phyloP scores from a whole-genome alignment of 495 filamentous ascomycete genomes.

The Penicillium macrosclerotiorum region DNA sequence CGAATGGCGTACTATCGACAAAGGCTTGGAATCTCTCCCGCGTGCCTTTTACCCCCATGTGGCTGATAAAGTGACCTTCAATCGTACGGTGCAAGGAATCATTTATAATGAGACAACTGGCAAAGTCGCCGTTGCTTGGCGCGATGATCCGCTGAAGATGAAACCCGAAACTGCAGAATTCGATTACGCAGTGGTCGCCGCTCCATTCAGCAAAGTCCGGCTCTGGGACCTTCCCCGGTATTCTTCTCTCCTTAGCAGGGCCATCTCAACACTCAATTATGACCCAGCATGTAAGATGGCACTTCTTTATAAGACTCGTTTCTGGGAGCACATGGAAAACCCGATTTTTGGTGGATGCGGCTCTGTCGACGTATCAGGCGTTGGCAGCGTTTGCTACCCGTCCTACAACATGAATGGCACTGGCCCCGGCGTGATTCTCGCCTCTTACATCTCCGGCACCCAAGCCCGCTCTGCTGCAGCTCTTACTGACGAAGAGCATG shows the following conservation, averaged over 20 bases:
- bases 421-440: slow-evolving; percentile 61
- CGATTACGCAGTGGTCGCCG: slow-evolving; percentile 64
- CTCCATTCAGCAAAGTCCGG: slow-evolving; percentile 58
- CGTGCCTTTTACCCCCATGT: slow-evolving; percentile 61
- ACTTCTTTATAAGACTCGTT: slow-evolving; percentile 60
- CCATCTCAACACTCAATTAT: slow-evolving; percentile 61
- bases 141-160: slow-evolving; percentile 37
- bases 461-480: slow-evolving; percentile 44
- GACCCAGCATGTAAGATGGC: slow-evolving; percentile 60
- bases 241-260: slow-evolving; percentile 51
- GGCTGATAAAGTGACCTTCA: slow-evolving; percentile 51
- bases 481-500: slow-evolving; percentile 51
- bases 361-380: slow-evolving; percentile 55
- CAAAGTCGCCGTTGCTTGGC: slow-evolving; percentile 49
- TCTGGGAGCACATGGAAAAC: slow-evolving; percentile 63
- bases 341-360: slow-evolving; percentile 65
- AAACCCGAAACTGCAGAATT: slow-evolving; percentile 49
- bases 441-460: slow-evolving; percentile 50
- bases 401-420: slow-evolving; percentile 61
- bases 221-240: slow-evolving; percentile 53
- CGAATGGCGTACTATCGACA: slow-evolving; percentile 63
- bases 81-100: slow-evolving; percentile 48
- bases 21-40: slow-evolving; percentile 58
- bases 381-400: slow-evolving; percentile 62
- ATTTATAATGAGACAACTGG: slow-evolving; percentile 37